These are phyloP conservation scores for Tetracladium marchalianum DNA, from an alignment of 495 filamentous ascomycete genomes.

Conservation along the genomic window DNA sequence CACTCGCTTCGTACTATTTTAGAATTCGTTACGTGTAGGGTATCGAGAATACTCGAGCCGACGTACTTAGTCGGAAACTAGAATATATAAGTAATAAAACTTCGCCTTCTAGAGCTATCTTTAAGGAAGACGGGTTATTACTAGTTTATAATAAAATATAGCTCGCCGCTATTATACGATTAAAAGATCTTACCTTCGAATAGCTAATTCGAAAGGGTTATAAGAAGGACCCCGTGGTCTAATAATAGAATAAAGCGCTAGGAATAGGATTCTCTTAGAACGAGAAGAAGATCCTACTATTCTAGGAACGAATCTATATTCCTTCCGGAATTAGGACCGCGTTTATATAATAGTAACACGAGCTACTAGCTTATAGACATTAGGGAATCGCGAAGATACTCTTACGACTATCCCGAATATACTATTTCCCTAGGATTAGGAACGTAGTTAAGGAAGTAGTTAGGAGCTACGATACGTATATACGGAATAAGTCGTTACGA, in stretches of 20 bases:
- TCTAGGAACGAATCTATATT: too few species aligned
- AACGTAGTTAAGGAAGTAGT: not conserved
- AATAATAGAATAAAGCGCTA: too few species aligned
- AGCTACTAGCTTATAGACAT: not conserved
- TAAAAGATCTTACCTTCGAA: not conserved
- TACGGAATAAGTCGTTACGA: not conserved
- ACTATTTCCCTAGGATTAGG: not conserved
- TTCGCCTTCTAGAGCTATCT: conserved; percentile 3
- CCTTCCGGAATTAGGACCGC: too few species aligned
- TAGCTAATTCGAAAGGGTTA: not conserved
- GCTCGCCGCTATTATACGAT: conserved; percentile 3
- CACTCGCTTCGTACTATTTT: conserved; percentile 24
- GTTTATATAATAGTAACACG: too few species aligned
- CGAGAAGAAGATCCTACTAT: too few species aligned
- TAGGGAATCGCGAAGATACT: not conserved
- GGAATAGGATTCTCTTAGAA: too few species aligned
- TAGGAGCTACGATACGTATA: not conserved
- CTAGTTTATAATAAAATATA: not conserved
- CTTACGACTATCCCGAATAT: not conserved
- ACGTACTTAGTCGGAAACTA: not conserved
- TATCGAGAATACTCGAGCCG: conserved; percentile 1
- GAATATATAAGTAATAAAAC: not conserved
- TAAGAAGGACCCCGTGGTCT: not conserved
- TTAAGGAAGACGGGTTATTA: not conserved
- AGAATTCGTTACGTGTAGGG: conserved; percentile 1